These are phyloP conservation scores for Passalora sequoiae DNA, from an alignment of 2,329 filamentous ascomycete species.

Conservation along the genomic window DNA sequence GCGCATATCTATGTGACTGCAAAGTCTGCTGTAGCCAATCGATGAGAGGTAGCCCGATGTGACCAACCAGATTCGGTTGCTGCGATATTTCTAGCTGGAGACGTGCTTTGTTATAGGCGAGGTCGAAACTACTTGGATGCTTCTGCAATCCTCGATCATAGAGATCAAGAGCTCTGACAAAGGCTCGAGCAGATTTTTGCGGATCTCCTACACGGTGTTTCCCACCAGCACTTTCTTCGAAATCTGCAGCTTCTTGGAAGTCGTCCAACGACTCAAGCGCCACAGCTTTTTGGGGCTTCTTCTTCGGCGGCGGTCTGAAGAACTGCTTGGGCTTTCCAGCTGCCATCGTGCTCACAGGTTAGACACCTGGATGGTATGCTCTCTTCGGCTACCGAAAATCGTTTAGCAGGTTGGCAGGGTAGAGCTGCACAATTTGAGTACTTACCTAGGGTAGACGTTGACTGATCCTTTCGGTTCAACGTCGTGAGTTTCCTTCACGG, in stretches of 20 bases:
- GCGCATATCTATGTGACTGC: slow-evolving; percentile 58
- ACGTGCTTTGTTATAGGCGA: slow-evolving; percentile 71
- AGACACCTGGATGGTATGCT: too few relatives aligned
- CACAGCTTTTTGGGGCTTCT: slow-evolving; percentile 37
- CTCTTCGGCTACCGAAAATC: too few relatives aligned
- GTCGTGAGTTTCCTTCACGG: too few relatives aligned
- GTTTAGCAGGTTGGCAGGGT: too few relatives aligned
- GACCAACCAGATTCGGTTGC: slow-evolving; percentile 56
- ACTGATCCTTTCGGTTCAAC: too few relatives aligned
- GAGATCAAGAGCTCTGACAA: slow-evolving; percentile 59
- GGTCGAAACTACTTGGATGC: slow-evolving; percentile 60
- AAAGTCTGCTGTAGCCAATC: slow-evolving; percentile 58
- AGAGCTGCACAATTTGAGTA: too few relatives aligned
- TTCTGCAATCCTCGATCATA: slow-evolving; percentile 60
- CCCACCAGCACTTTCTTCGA: slow-evolving; percentile 65
- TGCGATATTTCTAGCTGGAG: slow-evolving; percentile 66
- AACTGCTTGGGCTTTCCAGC: slow-evolving; percentile 29
- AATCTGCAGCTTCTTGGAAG: slow-evolving; percentile 62
- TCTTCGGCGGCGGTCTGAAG: slow-evolving; percentile 28
- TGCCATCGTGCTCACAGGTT: slow-evolving; percentile 26
- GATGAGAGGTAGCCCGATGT: slow-evolving; percentile 51
- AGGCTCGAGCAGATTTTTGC: slow-evolving; percentile 58
- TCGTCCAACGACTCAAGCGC: slow-evolving; percentile 59
- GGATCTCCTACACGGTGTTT: slow-evolving; percentile 71
- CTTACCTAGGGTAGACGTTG: too few relatives aligned